These are phyloP conservation scores for Craspedostauros australis DNA, from an alignment of 108 stramenopile genomes.

Conservation along the genomic window DNA sequence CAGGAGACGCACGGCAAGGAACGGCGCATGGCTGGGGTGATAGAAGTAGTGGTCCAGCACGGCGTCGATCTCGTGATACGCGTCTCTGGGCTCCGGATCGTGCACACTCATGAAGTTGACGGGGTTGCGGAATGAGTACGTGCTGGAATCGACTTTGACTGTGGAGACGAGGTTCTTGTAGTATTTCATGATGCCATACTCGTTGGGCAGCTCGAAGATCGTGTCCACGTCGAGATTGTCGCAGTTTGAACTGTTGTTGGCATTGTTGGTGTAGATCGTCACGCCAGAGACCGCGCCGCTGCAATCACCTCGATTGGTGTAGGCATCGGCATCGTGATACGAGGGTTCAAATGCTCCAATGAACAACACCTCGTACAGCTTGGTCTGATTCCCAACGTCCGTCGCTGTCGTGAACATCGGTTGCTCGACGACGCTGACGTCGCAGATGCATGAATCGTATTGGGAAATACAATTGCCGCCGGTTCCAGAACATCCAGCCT, in stretches of 20 bases:
- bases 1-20: conserved; percentile 29
- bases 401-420: too few species aligned
- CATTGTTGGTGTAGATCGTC: too few species aligned
- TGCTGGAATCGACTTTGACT: conserved; percentile 27
- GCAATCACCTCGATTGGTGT: too few species aligned
- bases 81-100: conserved; percentile 19
- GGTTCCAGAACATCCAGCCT: too few species aligned
- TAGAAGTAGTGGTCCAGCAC: conserved; percentile 22
- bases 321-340: too few species aligned
- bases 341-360: too few species aligned
- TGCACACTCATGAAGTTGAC: conserved; percentile 19
- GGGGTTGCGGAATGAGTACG: conserved; percentile 33
- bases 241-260: too few species aligned
- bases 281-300: too few species aligned
- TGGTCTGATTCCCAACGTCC: conserved; percentile 8
- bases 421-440: neutral
- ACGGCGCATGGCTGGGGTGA: conserved; percentile 48
- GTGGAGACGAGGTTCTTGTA: conserved; percentile 43
- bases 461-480: too few species aligned
- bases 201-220: conserved; percentile 42
- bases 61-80: conserved; percentile 27
- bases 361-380: too few species aligned
- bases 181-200: conserved; percentile 27
- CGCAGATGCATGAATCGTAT: conserved; percentile 3
- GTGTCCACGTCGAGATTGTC: too few species aligned